phyloP scores from a whole-genome alignment of 2,329 filamentous ascomycete genomes.

The Didymellaceae sp. region DNA sequence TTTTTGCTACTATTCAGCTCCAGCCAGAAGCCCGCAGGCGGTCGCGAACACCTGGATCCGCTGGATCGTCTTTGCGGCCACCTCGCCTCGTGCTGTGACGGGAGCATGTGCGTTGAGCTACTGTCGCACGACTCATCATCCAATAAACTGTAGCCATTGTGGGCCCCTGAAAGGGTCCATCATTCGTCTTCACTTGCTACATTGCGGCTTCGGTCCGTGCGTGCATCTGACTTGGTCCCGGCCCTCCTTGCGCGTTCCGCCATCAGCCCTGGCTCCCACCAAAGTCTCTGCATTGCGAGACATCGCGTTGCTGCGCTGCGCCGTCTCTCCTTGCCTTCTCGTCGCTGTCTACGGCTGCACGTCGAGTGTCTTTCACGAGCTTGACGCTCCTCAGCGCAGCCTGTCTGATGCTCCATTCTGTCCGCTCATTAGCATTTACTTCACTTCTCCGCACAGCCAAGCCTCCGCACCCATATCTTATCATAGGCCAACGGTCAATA shows the following conservation, averaged over 20 bases:
- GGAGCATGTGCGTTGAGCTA: constrained; percentile 39
- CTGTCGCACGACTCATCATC: constrained; percentile 40
- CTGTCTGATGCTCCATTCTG: constrained; percentile 19
- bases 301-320: constrained; percentile 29
- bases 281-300: constrained; percentile 34
- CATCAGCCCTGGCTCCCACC: constrained; percentile 32
- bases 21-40: background rate
- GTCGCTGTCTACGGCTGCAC: constrained; percentile 25
- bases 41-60: constrained; percentile 3
- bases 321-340: constrained; percentile 22
- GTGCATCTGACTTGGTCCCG: constrained; percentile 19
- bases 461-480: constrained; percentile 19
- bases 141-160: constrained; percentile 24
- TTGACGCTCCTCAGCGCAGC: constrained; percentile 37
- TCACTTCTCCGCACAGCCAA: constrained; percentile 22
- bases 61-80: constrained; percentile 12
- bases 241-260: constrained; percentile 34
- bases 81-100: constrained; percentile 32
- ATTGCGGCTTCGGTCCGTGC: constrained; percentile 31
- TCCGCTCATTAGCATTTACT: constrained; percentile 27
- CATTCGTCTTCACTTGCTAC: constrained; percentile 31
- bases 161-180: constrained; percentile 27
- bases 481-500: constrained; percentile 20
- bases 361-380: constrained; percentile 29
- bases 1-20: constrained; percentile 2